These are phyloP conservation scores for Bryoerythrophyllum caledonicum DNA, from an alignment of 225 moss, liverwort and hornwort species.

Conservation along the genomic window DNA sequence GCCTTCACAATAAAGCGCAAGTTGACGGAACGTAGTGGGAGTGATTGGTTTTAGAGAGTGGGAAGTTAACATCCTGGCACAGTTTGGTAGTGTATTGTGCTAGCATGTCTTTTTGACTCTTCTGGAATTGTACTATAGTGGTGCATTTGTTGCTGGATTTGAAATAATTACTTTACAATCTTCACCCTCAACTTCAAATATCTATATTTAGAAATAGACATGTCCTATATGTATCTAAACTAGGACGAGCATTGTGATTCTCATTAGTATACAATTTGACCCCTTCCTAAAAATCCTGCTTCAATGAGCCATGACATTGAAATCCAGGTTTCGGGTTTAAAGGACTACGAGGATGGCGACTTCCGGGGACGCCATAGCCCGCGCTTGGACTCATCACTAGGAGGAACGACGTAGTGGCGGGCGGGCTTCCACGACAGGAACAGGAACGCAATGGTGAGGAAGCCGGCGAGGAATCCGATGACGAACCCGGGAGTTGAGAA, in stretches of 20 bases:
- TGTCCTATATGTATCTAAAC: too few species aligned
- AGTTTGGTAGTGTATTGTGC: neutral
- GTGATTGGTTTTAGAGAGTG: neutral
- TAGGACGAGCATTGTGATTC: too few species aligned
- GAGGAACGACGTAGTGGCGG: constrained; percentile 10
- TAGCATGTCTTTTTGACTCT: neutral
- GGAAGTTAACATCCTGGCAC: neutral
- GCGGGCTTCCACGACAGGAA: constrained; percentile 33
- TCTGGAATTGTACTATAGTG: neutral
- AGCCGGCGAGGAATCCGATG: constrained; percentile 28
- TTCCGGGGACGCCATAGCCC: constrained; percentile 19
- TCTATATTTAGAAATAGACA: too few species aligned
- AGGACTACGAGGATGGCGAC: neutral
- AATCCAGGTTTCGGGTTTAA: too few species aligned
- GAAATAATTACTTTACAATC: too few species aligned
- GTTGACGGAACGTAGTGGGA: neutral
- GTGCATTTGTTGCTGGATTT: neutral
- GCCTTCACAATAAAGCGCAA: constrained; percentile 14
- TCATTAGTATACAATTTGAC: too few species aligned
- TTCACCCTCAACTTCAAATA: too few species aligned
- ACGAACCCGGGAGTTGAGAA: constrained; percentile 21
- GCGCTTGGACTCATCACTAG: neutral
- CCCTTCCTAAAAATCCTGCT: too few species aligned
- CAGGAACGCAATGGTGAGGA: constrained; percentile 2
- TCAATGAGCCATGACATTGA: too few species aligned